Percentiles rank a stretch among this genome's conserved stretches.
Conservation (phyloP, 1,284 basidiomycete genomes). For the Thelephora terrestris region DNA sequence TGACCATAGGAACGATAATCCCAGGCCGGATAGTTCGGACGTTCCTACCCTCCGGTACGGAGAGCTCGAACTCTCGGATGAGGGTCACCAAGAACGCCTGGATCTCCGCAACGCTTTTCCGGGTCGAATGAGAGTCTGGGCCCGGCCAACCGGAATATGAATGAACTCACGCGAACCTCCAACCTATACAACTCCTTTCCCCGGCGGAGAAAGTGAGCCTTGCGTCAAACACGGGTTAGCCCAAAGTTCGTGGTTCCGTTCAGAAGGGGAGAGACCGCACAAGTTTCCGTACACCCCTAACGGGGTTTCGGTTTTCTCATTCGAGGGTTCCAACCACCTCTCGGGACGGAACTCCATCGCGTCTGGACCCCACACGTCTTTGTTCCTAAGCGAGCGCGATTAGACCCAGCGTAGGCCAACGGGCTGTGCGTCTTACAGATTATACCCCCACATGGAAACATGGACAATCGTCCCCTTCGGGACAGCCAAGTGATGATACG, state of each 20-base stretch:
- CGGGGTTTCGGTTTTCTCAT: slow-evolving; percentile 28
- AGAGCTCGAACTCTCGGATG: slow-evolving; percentile 40
- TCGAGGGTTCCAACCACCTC: slow-evolving; percentile 32
- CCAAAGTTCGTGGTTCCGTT: slow-evolving; percentile 6
- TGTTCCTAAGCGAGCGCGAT: slow-evolving; percentile 6
- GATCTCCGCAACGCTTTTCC: slow-evolving; percentile 27
- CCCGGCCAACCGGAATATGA: too few relatives aligned
- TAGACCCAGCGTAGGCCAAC: background rate
- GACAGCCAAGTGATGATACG: slow-evolving; percentile 24
- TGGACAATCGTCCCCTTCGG: slow-evolving; percentile 25
- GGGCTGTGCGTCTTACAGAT: slow-evolving; percentile 15
- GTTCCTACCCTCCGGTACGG: slow-evolving; percentile 27
- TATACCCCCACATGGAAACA: slow-evolving; percentile 26
- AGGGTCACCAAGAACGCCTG: slow-evolving; percentile 39
- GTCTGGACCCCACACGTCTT: slow-evolving; percentile 39
- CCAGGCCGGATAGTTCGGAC: slow-evolving; percentile 39
- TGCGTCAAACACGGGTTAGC: background rate
- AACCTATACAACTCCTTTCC: slow-evolving; percentile 34
- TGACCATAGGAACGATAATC: slow-evolving; percentile 44
- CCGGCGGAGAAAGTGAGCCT: slow-evolving; percentile 41
- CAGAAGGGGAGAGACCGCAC: slow-evolving; percentile 18
- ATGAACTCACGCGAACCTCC: background rate
- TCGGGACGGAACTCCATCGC: slow-evolving; percentile 42
- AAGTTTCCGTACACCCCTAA: slow-evolving; percentile 38
- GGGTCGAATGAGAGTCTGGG: too few relatives aligned